Percentiles rank a stretch among this genome's conserved stretches.
Conservation (phyloP, 805 yeast species). For the Millerozyma acaciae region DNA sequence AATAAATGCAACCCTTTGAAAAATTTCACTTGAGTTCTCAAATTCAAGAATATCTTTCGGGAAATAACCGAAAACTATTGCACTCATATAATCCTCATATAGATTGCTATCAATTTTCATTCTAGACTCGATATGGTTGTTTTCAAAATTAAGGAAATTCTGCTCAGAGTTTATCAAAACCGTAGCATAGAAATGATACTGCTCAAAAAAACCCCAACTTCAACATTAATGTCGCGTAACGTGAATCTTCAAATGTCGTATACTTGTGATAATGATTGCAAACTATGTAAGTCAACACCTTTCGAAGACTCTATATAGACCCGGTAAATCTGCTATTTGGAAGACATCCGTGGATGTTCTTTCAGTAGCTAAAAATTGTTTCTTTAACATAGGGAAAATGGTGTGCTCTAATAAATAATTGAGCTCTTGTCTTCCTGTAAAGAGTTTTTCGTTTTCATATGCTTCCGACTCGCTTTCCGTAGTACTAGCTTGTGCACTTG, state of each 20-base stretch:
- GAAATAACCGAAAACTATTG: constrained; percentile 34
- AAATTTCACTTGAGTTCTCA: constrained; percentile 29
- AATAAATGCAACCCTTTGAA: constrained; percentile 31
- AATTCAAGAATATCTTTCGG: constrained; percentile 31
- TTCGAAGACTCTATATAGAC: constrained; percentile 87
- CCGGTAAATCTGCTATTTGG: constrained; percentile 89
- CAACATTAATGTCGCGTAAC: not conserved
- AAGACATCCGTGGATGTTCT: constrained; percentile 51
- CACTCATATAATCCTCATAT: constrained; percentile 22
- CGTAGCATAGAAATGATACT: not conserved
- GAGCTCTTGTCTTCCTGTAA: constrained; percentile 20
- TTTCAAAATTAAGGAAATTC: not conserved
- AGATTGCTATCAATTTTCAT: constrained; percentile 25
- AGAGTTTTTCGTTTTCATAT: constrained; percentile 17
- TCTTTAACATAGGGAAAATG: constrained; percentile 63
- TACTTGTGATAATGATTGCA: constrained; percentile 1
- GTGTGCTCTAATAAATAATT: constrained; percentile 47
- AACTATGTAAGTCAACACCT: constrained; percentile 64
- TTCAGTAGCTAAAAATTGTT: constrained; percentile 61
- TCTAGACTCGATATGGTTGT: not conserved
- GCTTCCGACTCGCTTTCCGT: constrained; percentile 6
- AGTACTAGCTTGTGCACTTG: constrained; percentile 5
- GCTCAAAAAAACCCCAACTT: not conserved
- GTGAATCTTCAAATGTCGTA: not conserved
- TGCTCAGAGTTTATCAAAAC: not conserved